Conservation (phyloP, 2,329 filamentous ascomycete species). For the Dichotomopilus funicola region DNA sequence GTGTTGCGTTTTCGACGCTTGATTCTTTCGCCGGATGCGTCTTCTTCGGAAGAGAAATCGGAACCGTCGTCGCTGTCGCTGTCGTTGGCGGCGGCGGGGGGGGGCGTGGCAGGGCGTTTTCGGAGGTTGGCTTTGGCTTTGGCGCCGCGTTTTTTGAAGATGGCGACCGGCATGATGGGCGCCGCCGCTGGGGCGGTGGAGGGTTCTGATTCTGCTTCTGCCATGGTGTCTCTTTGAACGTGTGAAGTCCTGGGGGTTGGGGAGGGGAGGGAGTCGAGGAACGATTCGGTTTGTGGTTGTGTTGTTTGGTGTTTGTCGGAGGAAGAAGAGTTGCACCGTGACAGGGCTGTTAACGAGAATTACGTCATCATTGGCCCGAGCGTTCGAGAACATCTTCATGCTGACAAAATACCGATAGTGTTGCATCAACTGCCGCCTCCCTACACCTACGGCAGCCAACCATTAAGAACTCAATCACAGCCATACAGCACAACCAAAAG, state of each 20-base stretch:
- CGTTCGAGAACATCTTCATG: neutral
- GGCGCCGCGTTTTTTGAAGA: constrained; percentile 81
- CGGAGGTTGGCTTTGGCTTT: constrained; percentile 72
- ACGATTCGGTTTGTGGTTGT: too few relatives aligned
- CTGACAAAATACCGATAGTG: neutral
- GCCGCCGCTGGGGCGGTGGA: constrained; percentile 1
- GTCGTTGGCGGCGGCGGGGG: constrained; percentile 49
- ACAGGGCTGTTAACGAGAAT: neutral
- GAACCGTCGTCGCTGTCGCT: constrained; percentile 37
- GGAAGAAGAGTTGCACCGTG: neutral
- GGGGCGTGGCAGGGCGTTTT: constrained; percentile 74
- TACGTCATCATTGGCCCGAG: constrained; percentile 6
- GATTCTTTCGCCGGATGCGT: constrained; percentile 66
- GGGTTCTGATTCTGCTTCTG: constrained; percentile 12
- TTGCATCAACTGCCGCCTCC: neutral
- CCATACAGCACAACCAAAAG: neutral
- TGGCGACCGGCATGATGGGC: constrained; percentile 45
- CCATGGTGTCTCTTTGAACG: constrained; percentile 7
- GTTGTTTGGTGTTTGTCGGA: neutral
- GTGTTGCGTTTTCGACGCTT: constrained; percentile 69
- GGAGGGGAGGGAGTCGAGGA: neutral
- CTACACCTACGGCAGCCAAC: too few relatives aligned
- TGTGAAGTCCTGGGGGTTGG: neutral
- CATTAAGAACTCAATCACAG: neutral
- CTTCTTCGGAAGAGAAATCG: constrained; percentile 67